phyloP scores from a whole-genome alignment of 2,329 filamentous ascomycete genomes.

The Amphichorda felina region DNA sequence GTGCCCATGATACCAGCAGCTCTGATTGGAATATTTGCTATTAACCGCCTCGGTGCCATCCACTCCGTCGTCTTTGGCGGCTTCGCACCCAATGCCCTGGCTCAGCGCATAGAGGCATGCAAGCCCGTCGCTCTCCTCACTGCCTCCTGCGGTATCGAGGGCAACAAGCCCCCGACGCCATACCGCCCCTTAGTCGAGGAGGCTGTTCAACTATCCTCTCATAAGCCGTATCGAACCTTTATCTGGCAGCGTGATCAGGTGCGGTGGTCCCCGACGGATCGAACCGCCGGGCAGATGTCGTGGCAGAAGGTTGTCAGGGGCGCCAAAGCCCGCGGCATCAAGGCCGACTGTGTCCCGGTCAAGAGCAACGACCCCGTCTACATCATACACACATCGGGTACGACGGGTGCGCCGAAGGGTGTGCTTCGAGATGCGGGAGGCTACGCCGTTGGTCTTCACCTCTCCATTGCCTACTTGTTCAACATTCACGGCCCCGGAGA shows the following conservation, averaged over 20 bases:
- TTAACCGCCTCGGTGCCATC: constrained; percentile 70
- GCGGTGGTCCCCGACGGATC: constrained; percentile 59
- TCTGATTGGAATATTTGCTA: constrained; percentile 74
- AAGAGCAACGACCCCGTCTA: constrained; percentile 72
- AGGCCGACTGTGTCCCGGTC: constrained; percentile 65
- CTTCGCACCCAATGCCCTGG: constrained; percentile 70
- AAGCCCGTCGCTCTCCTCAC: constrained; percentile 68
- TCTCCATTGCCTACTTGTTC: constrained; percentile 76
- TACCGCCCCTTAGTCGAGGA: constrained; percentile 70
- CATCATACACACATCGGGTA: constrained; percentile 81
- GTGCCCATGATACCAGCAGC: constrained; percentile 95
- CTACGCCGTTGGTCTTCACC: constrained; percentile 72
- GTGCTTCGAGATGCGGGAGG: constrained; percentile 75
- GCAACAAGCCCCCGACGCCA: constrained; percentile 63
- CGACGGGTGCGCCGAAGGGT: constrained; percentile 73
- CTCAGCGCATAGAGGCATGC: constrained; percentile 79
- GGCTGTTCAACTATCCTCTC: constrained; percentile 52
- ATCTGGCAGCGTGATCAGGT: constrained; percentile 77
- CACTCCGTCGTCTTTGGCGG: constrained; percentile 92
- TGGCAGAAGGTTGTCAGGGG: constrained; percentile 71
- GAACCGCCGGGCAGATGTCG: constrained; percentile 56
- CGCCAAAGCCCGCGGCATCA: constrained; percentile 53
- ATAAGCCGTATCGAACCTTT: constrained; percentile 62
- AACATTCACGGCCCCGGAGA: constrained; percentile 74
- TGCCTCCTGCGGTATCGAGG: constrained; percentile 86